Conservation (phyloP, 2,329 filamentous ascomycete species). For the Penicillium rolfsii region DNA sequence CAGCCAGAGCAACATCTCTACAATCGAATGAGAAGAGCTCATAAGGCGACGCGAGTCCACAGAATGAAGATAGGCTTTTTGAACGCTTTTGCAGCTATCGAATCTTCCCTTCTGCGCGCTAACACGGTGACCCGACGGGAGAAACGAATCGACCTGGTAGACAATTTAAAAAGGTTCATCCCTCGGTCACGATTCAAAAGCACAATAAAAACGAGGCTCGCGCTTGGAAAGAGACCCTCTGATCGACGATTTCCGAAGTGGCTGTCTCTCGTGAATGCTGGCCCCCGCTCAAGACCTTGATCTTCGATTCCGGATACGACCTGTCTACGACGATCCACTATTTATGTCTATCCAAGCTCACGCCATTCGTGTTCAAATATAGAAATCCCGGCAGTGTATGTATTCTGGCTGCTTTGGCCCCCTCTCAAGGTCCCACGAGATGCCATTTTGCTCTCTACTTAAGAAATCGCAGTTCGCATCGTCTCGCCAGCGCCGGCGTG, state of each 20-base stretch:
- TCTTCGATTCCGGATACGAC: conserved; percentile 18
- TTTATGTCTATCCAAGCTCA: conserved; percentile 11
- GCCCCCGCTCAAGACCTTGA: neutral
- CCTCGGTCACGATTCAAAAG: neutral
- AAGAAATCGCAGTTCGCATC: conserved; percentile 10
- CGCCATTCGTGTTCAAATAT: conserved; percentile 20
- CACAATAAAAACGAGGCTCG: neutral
- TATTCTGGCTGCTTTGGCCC: neutral
- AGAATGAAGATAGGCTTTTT: neutral
- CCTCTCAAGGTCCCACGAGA: conserved; percentile 2
- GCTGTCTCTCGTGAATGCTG: neutral
- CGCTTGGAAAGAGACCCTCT: neutral
- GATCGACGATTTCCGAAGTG: neutral
- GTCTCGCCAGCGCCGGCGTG: neutral
- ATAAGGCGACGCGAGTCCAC: conserved; percentile 1
- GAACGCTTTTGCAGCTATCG: neutral
- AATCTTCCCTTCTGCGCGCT: neutral
- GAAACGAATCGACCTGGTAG: neutral
- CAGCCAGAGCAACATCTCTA: neutral
- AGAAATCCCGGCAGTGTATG: conserved; percentile 5
- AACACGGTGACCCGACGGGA: too few relatives aligned
- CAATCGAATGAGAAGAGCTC: neutral
- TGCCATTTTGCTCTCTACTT: conserved; percentile 18
- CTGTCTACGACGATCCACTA: conserved; percentile 15
- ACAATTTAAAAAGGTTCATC: neutral